These are phyloP conservation scores for Dactylonectria macrodidyma DNA, from an alignment of 2,329 filamentous ascomycete species.

Conservation along the genomic window DNA sequence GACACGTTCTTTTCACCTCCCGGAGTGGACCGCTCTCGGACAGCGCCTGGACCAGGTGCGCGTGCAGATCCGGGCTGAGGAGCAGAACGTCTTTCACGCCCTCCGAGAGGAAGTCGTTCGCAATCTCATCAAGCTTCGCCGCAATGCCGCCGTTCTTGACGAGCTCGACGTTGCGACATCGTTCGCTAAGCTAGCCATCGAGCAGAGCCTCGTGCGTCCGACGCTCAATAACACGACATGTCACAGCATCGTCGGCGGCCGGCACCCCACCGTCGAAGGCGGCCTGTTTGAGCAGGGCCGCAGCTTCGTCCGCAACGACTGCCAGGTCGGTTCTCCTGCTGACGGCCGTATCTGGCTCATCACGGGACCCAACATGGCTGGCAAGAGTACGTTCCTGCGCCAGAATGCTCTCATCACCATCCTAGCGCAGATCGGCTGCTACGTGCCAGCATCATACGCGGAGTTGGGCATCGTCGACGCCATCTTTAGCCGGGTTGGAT, in stretches of 20 bases:
- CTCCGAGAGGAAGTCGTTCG: constrained; percentile 83
- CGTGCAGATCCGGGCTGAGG: constrained; percentile 85
- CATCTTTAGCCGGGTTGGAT: constrained; percentile 93
- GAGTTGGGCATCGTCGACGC: constrained; percentile 94
- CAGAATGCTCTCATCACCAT: constrained; percentile 97
- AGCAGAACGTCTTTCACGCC: constrained; percentile 82
- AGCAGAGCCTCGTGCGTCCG: constrained; percentile 82
- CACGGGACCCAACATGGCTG: constrained; percentile 97
- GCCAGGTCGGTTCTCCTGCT: constrained; percentile 79
- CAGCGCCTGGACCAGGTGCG: constrained; percentile 83
- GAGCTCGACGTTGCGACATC: constrained; percentile 93
- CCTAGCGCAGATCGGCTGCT: constrained; percentile 92
- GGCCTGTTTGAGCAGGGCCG: constrained; percentile 85
- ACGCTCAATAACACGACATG: constrained; percentile 74
- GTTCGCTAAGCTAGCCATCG: constrained; percentile 83
- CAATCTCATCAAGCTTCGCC: constrained; percentile 87
- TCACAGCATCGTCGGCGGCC: constrained; percentile 86
- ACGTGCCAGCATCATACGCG: constrained; percentile 90
- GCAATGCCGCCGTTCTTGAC: constrained; percentile 92
- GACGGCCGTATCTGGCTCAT: constrained; percentile 77
- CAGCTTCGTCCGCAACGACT: constrained; percentile 89
- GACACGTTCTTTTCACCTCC: constrained; percentile 86
- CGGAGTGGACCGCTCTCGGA: constrained; percentile 88
- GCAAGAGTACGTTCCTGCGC: constrained; percentile 95
- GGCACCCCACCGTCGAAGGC: constrained; percentile 93